Conservation (phyloP, 2,329 filamentous ascomycete genomes). For the Diaporthe amygdali region DNA sequence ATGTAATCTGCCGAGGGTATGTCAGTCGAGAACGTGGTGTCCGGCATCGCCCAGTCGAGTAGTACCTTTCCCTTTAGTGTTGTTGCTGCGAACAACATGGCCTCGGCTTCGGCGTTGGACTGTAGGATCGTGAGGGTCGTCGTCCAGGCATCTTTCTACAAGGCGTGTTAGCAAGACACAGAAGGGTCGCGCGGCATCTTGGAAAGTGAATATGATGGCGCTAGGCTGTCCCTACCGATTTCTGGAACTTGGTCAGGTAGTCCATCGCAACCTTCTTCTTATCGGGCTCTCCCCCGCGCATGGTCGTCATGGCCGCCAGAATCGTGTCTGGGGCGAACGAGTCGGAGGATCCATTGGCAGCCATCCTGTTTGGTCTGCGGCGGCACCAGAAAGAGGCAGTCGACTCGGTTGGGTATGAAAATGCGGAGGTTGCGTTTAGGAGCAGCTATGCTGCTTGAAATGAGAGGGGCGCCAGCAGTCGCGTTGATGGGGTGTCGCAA, state of each 20-base stretch:
- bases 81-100: slow-evolving; percentile 93
- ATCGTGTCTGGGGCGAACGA: slow-evolving; percentile 78
- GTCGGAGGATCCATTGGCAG: slow-evolving; percentile 67
- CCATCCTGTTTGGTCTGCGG: slow-evolving; percentile 57
- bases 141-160: slow-evolving; percentile 87
- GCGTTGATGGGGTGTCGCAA: not conserved
- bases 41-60: slow-evolving; percentile 19
- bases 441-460: slow-evolving; percentile 23
- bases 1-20: slow-evolving; percentile 75
- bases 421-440: slow-evolving; percentile 17
- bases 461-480: slow-evolving; percentile 18
- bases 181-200: not conserved
- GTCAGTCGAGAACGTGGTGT: slow-evolving; percentile 21
- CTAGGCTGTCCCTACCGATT: slow-evolving; percentile 72
- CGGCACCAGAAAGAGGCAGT: slow-evolving; percentile 27
- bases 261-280: slow-evolving; percentile 87
- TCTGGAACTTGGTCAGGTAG: slow-evolving; percentile 94
- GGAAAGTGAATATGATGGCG: not conserved
- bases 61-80: slow-evolving; percentile 96
- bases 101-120: slow-evolving; percentile 79
- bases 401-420: slow-evolving; percentile 33
- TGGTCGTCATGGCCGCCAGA: slow-evolving; percentile 85
- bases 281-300: slow-evolving; percentile 83
- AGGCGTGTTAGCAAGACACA: slow-evolving; percentile 21
- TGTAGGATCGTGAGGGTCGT: slow-evolving; percentile 87